Conservation (phyloP, 805 yeast species). For the Candida palmyrensis region DNA sequence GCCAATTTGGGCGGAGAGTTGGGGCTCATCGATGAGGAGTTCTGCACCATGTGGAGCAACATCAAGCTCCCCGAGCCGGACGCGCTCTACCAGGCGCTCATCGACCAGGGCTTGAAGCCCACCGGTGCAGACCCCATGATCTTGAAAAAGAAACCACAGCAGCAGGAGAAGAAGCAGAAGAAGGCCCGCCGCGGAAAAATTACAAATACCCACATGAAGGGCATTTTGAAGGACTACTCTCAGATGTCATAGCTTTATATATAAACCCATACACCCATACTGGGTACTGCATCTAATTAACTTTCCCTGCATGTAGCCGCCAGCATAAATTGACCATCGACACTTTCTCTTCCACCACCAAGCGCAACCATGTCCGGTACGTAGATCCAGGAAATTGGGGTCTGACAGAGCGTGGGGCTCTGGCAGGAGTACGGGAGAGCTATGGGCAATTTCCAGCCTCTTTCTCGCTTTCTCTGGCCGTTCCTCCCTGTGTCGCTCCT, state of each 20-base stretch:
- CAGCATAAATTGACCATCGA: too few species aligned
- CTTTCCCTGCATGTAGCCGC: too few species aligned
- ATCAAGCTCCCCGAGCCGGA: slow-evolving; percentile 78
- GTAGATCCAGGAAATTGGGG: too few species aligned
- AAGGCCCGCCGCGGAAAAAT: slow-evolving; percentile 90
- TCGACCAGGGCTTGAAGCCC: slow-evolving; percentile 88
- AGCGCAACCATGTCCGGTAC: too few species aligned
- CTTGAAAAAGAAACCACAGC: slow-evolving; percentile 59
- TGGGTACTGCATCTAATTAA: too few species aligned
- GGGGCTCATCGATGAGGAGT: slow-evolving; percentile 72
- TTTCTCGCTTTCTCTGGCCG: too few species aligned
- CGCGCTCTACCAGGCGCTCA: slow-evolving; percentile 71
- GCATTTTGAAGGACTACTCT: slow-evolving; percentile 82
- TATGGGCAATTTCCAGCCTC: too few species aligned
- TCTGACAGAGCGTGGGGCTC: too few species aligned
- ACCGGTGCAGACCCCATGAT: slow-evolving; percentile 97
- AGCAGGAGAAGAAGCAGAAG: slow-evolving; percentile 72
- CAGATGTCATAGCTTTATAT: slow-evolving; percentile 27
- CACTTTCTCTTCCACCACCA: too few species aligned
- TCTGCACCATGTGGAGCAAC: slow-evolving; percentile 73
- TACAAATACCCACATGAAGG: slow-evolving; percentile 95
- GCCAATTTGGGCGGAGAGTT: slow-evolving; percentile 74
- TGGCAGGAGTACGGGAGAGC: too few species aligned
- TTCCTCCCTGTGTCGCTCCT: too few species aligned
- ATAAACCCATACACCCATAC: too few species aligned